Evolutionary conservation across 2,329 filamentous ascomycete genomes (phyloP), one percentile per base, ranked within the genome.

Genomic region (Venturia nashicola): DNA sequence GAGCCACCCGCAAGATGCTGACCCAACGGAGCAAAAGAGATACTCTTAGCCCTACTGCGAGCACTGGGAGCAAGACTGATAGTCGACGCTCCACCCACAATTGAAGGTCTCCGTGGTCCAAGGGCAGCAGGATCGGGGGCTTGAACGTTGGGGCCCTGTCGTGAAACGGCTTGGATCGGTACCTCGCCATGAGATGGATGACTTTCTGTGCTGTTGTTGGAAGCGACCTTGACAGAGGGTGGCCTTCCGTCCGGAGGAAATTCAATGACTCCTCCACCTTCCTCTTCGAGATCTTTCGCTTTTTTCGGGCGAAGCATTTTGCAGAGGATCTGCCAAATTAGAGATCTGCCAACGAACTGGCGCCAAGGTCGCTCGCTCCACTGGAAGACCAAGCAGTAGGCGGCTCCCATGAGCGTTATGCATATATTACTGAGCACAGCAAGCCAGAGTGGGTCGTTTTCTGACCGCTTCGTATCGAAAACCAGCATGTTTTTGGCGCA

Each of bases 331-430:
- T n/a, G n/a, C 27, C 27, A 57, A 2, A n/a, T 76, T 57, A 70
- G 68, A 61, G 79, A 75, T 1, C 74, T 73, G 20, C 75, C 75
- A 0, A 75, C 73, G 6, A 84, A 80, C 64, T 85, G 79, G 55
- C 77, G 76, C 88, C 88, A 92, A 0, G 89, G 89, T 71, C 84
- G 84, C 72, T 93, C 89, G 55, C 87, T 81, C 39, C 82, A 76
- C 39, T 80, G 82, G 73, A 92, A 92, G 27, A 92, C 80, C 64
- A 82, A 73, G 66, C 86, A 85, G 70, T 92, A 86, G 1, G 85
- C 83, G 1, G 84, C 79, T 2, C 88, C 88, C 72, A 91, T 87
- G 43, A 83, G 77, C 59, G 80, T 83, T 40, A 90, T 71, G 69
- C 80, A 87, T 59, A 85, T 75, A 4, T 84, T 79, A 66, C 78